Base-by-base conservation (phyloP, 2,329 filamentous ascomycete genomes). In the Fusarium udum region DNA sequence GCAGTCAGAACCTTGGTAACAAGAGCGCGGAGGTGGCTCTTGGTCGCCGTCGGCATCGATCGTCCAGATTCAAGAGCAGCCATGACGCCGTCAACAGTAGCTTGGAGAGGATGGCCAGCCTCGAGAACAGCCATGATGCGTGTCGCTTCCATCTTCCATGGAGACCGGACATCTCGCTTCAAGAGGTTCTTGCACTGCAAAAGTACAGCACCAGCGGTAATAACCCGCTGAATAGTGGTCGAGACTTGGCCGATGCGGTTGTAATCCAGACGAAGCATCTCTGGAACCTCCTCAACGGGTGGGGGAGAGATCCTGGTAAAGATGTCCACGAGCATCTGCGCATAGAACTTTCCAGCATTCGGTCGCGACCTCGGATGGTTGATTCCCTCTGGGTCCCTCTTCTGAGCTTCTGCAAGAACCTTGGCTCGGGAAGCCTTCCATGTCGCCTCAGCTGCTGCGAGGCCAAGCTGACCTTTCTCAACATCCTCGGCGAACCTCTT, bases 181-280 rank as follows among this genome's bases (percentile, higher is more conserved):
- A 96, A 87, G 13, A 95, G 85, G 75, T 95, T 95, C 84, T 96
- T 96, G 81, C 92, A 92, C 58, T 94, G 94, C 20, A 95, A 84
- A 34, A 95, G 84, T 53, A 95, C 92, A 0, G 93, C 92, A 3
- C 92, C 92, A 7, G 92, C 89, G 3, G 92, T 92, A 28, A 93
- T 89, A 75, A 95, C 91, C 49, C 90, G 88, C 51, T 83, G 82
- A 1, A 83, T 77, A 73, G 76, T 82, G 26, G 72, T 78, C 1
- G 83, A 84, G 15, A 85, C 78, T 39, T 82, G 73, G 42, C 75
- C 81, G 46, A 94, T 88, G 22, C 93, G 92, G 60, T 86, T 87
- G 45, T 85, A 80, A 75, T 96, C 93, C 3, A 95, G 87, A 20
- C 86, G 85, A 26, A 96, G 87, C 68, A 93, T 95, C 79, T 95